phyloP scores from a whole-genome alignment of 345 rosid species.

The Eucalyptus urophylla region DNA sequence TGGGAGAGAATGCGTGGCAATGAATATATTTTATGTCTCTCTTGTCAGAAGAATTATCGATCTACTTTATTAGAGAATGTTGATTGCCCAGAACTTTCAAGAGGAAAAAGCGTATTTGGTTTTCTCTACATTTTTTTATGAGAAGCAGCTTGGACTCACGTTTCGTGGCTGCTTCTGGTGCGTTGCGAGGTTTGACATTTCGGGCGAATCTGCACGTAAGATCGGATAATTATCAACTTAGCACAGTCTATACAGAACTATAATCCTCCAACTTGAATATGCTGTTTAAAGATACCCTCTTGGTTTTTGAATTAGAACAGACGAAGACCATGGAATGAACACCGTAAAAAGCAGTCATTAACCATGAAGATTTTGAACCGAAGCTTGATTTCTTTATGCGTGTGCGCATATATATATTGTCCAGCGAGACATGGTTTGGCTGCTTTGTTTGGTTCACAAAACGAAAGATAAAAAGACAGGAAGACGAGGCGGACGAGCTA shows the following conservation, averaged over 20 bases:
- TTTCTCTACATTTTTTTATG: neutral
- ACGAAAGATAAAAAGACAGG: neutral
- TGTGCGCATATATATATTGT: neutral
- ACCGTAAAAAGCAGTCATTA: neutral
- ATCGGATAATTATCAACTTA: neutral
- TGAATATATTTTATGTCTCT: neutral
- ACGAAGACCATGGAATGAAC: neutral
- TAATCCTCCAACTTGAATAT: neutral
- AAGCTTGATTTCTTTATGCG: neutral
- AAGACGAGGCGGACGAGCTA: neutral
- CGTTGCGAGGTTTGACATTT: neutral
- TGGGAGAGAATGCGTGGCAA: neutral
- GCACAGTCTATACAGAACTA: neutral
- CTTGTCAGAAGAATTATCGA: neutral
- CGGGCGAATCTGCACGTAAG: neutral
- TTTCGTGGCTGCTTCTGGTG: neutral
- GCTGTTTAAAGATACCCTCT: neutral
- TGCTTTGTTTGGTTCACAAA: neutral
- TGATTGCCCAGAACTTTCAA: neutral
- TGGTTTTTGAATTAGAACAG: neutral
- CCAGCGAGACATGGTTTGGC: neutral
- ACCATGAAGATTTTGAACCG: neutral
- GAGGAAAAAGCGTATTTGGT: neutral
- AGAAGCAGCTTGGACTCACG: neutral
- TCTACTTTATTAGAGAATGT: neutral